phyloP scores from a whole-genome alignment of 805 yeast species.

The Candida namnaoensis region DNA sequence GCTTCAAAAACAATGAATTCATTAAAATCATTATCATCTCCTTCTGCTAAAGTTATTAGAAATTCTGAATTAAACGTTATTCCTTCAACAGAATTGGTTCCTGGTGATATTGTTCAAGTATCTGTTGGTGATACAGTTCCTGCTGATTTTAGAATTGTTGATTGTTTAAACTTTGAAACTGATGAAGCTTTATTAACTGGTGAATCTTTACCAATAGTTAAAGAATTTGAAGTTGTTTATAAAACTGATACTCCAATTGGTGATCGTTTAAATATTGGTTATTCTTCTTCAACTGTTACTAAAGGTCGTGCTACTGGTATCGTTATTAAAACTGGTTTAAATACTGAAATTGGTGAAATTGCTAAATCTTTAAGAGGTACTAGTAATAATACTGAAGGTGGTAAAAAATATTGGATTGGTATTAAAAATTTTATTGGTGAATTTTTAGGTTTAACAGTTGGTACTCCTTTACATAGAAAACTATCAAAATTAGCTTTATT shows the following conservation, averaged over 20 bases:
- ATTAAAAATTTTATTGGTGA: constrained; percentile 50
- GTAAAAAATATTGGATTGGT: constrained; percentile 30
- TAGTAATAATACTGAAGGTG: constrained; percentile 31
- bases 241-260: constrained; percentile 48
- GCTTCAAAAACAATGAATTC: constrained; percentile 81
- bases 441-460: constrained; percentile 66
- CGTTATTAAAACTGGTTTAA: constrained; percentile 58
- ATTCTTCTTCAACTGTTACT: constrained; percentile 56
- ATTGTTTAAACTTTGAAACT: constrained; percentile 56
- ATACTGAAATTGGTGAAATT: constrained; percentile 69
- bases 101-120: constrained; percentile 61
- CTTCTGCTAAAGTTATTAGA: constrained; percentile 61
- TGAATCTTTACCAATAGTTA: constrained; percentile 57
- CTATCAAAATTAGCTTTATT: constrained; percentile 70
- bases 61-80: constrained; percentile 48
- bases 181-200: constrained; percentile 64
- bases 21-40: constrained; percentile 55
- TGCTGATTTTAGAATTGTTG: constrained; percentile 58
- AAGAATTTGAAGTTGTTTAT: constrained; percentile 35
- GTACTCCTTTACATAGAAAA: constrained; percentile 76
- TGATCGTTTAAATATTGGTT: constrained; percentile 67
- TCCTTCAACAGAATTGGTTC: constrained; percentile 58
- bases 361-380: constrained; percentile 48
- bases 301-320: constrained; percentile 72
- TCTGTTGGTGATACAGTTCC: constrained; percentile 71